A percentile compares a stretch with the other conserved stretches of the same genome.
Conservation (phyloP, 73 alveolate genomes). For the Paramecium biaurelia region DNA sequence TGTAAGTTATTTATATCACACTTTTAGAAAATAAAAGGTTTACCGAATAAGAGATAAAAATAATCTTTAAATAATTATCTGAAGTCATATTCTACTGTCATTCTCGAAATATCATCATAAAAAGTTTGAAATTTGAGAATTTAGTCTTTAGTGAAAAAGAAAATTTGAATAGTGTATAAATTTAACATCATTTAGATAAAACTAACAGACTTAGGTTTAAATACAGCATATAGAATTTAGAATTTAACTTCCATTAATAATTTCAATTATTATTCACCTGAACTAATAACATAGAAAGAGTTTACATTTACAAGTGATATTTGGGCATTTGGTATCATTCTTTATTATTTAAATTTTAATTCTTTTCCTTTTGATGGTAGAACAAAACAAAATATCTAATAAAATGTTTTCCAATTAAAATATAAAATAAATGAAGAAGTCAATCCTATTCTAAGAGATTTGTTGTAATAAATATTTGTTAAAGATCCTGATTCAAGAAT, state of each 20-base stretch:
- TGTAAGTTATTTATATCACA: neutral
- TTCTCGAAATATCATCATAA: neutral
- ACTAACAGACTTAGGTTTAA: neutral
- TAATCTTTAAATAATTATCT: neutral
- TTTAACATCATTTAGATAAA: neutral
- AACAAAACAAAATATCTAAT: neutral
- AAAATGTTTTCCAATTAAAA: neutral
- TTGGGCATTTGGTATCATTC: neutral
- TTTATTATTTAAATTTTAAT: neutral
- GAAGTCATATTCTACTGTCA: neutral
- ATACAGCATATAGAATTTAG: neutral
- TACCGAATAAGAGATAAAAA: neutral
- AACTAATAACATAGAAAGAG: neutral
- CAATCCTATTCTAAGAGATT: neutral
- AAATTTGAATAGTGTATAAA: neutral
- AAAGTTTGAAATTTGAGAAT: neutral
- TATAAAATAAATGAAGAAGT: neutral
- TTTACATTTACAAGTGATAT: neutral
- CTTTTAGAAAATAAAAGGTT: neutral
- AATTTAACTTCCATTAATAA: neutral
- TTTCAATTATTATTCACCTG: neutral
- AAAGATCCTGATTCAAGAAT: neutral
- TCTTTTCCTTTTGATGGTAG: neutral
- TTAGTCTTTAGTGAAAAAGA: neutral
- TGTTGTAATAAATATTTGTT: neutral